Conservation (phyloP, 805 yeast genomes). For the Starmerella asiatica region DNA sequence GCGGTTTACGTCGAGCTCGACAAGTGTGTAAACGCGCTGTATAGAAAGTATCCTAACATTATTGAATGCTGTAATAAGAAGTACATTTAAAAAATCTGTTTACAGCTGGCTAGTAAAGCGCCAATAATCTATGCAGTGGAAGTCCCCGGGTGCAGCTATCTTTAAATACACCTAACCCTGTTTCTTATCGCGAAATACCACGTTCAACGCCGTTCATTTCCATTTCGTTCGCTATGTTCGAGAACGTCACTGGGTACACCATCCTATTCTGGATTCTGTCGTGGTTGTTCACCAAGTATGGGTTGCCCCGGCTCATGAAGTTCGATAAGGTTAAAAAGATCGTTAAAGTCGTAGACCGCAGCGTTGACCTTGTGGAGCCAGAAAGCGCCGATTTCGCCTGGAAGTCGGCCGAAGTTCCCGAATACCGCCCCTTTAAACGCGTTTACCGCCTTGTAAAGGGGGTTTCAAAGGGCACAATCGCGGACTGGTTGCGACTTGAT, state of each 20-base stretch:
- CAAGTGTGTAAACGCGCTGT: too few species aligned
- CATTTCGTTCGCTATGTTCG: slow-evolving; percentile 8
- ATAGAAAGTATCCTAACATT: too few species aligned
- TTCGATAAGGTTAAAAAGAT: slow-evolving; percentile 7
- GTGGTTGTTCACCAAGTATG: slow-evolving; percentile 4
- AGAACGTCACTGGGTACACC: slow-evolving; percentile 7
- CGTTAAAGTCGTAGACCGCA: slow-evolving; percentile 12
- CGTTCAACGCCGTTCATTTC: neutral
- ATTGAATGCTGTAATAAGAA: too few species aligned
- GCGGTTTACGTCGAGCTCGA: too few species aligned
- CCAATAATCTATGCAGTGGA: too few species aligned
- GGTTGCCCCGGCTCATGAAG: slow-evolving; percentile 7
- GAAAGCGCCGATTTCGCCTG: slow-evolving; percentile 5
- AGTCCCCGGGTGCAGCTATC: too few species aligned
- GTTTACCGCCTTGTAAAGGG: slow-evolving; percentile 52
- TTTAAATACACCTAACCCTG: too few species aligned
- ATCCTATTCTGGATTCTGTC: slow-evolving; percentile 6
- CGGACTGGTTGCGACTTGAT: slow-evolving; percentile 51
- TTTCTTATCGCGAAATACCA: too few species aligned
- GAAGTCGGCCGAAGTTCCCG: neutral
- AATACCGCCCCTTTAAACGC: slow-evolving; percentile 44
- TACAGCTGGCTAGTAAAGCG: too few species aligned
- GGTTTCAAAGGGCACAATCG: slow-evolving; percentile 34
- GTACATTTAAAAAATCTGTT: too few species aligned
- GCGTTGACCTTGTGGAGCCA: slow-evolving; percentile 8